phyloP scores from a whole-genome alignment of 2,329 filamentous ascomycete genomes.

The Aspergillus alliaceus region DNA sequence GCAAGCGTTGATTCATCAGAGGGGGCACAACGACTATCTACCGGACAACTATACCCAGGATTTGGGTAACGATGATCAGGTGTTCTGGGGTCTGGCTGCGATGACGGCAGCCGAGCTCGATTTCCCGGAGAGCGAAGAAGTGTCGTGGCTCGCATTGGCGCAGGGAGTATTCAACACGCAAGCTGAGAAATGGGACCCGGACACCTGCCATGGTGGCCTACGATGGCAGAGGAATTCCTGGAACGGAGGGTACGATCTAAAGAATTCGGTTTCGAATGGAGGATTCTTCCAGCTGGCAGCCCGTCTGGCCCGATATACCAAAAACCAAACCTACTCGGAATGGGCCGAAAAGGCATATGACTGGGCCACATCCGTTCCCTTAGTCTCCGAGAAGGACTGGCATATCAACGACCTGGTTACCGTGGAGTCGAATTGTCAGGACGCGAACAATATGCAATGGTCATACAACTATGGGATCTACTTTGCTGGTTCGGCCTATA shows the following conservation, averaged over 20 bases:
- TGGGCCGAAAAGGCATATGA: slow-evolving; percentile 71
- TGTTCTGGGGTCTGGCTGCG: slow-evolving; percentile 60
- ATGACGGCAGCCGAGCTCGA: slow-evolving; percentile 51
- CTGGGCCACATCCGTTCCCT: slow-evolving; percentile 53
- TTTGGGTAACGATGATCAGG: slow-evolving; percentile 59
- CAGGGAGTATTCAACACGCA: slow-evolving; percentile 82
- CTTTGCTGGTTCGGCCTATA: slow-evolving; percentile 55
- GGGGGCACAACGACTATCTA: slow-evolving; percentile 42
- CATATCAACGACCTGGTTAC: slow-evolving; percentile 59
- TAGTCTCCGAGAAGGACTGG: slow-evolving; percentile 49
- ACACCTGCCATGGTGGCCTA: slow-evolving; percentile 69
- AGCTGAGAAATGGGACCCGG: slow-evolving; percentile 66
- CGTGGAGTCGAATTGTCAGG: slow-evolving; percentile 51
- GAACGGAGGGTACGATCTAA: slow-evolving; percentile 34
- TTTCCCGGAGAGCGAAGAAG: slow-evolving; percentile 49
- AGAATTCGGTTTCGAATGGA: slow-evolving; percentile 36
- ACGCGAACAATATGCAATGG: slow-evolving; percentile 56
- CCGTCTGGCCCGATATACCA: slow-evolving; percentile 32
- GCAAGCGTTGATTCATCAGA: slow-evolving; percentile 40
- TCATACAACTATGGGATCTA: slow-evolving; percentile 59
- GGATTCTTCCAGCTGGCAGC: slow-evolving; percentile 34
- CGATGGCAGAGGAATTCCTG: slow-evolving; percentile 36
- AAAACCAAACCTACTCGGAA: slow-evolving; percentile 39
- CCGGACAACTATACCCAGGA: slow-evolving; percentile 40
- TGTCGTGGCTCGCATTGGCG: slow-evolving; percentile 75